These are phyloP conservation scores for Suhomyces emberorum DNA, from an alignment of 805 yeast genomes.

Conservation along the genomic window DNA sequence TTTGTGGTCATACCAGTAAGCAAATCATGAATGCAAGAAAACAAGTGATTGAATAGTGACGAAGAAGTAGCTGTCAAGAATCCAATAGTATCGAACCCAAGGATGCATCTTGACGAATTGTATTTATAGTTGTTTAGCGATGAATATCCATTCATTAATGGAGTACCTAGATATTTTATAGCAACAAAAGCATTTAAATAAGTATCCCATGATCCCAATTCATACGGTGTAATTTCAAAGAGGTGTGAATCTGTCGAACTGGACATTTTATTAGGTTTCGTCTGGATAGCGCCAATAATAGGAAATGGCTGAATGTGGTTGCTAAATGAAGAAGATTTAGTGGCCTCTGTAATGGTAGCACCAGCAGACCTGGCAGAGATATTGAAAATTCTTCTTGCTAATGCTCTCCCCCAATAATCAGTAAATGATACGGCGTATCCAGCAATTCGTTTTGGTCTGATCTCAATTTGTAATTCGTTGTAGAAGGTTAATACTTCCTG, in stretches of 20 bases:
- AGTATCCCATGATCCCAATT: slow-evolving; percentile 67
- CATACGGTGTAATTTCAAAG: slow-evolving; percentile 62
- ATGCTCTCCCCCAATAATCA: slow-evolving; percentile 68
- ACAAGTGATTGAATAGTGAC: slow-evolving; percentile 54
- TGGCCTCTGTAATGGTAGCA: slow-evolving; percentile 36
- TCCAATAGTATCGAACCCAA: slow-evolving; percentile 57
- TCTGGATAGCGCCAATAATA: slow-evolving; percentile 40
- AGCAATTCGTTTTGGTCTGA: slow-evolving; percentile 46
- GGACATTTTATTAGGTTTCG: slow-evolving; percentile 30
- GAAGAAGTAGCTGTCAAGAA: slow-evolving; percentile 64
- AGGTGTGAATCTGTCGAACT: slow-evolving; percentile 40
- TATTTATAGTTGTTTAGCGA: slow-evolving; percentile 16
- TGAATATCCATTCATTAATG: slow-evolving; percentile 43
- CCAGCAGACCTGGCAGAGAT: slow-evolving; percentile 31
- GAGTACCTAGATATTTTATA: slow-evolving; percentile 52
- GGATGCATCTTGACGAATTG: slow-evolving; percentile 38
- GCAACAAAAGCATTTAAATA: slow-evolving; percentile 45
- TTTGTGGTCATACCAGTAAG: slow-evolving; percentile 30
- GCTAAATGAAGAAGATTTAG: slow-evolving; percentile 31
- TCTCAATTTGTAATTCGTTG: slow-evolving; percentile 50
- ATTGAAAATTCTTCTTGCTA: slow-evolving; percentile 46
- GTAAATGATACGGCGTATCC: slow-evolving; percentile 60
- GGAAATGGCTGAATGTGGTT: slow-evolving; percentile 48
- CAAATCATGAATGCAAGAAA: slow-evolving; percentile 46
- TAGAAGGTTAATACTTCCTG: slow-evolving; percentile 44